Percentiles rank a stretch among this genome's conserved stretches.
phyloP scores from a whole-genome alignment of 164 flowering plant species.

The Echeveria elegans region DNA sequence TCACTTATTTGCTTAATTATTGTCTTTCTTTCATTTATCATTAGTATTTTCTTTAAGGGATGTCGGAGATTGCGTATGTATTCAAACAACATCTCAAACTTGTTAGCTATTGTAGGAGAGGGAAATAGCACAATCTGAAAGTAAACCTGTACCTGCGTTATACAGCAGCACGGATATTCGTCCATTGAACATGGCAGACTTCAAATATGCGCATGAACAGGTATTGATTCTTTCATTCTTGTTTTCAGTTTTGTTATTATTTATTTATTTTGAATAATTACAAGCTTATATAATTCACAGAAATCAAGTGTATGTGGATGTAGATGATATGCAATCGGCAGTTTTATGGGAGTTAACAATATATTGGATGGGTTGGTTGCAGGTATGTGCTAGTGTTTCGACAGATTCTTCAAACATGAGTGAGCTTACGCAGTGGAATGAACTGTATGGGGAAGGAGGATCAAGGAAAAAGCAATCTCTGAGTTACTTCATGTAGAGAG shows the following conservation, averaged over 20 bases:
- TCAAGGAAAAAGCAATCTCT: constrained; percentile 63
- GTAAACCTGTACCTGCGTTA: constrained; percentile 45
- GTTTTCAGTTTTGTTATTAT: background rate
- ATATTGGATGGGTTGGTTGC: constrained; percentile 1
- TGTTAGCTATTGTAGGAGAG: constrained; percentile 43
- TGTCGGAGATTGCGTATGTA: background rate
- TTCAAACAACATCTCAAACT: background rate
- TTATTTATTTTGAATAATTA: background rate
- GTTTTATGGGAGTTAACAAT: background rate
- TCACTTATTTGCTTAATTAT: background rate
- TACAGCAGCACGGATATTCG: constrained; percentile 63
- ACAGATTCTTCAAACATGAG: constrained; percentile 77
- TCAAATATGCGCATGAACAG: constrained; percentile 88
- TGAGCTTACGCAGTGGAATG: constrained; percentile 83
- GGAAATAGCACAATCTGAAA: constrained; percentile 57
- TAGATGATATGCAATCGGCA: background rate
- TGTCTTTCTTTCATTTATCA: background rate
- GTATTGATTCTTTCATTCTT: constrained; percentile 19
- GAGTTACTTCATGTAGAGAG: constrained; percentile 71
- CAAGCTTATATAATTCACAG: background rate
- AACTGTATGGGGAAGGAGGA: constrained; percentile 79
- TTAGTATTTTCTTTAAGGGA: background rate
- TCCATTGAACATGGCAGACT: constrained; percentile 61
- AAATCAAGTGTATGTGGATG: background rate
- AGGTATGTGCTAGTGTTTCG: constrained; percentile 74